phyloP scores from a whole-genome alignment of 257 asterid species.

The Scutellaria galericulata region DNA sequence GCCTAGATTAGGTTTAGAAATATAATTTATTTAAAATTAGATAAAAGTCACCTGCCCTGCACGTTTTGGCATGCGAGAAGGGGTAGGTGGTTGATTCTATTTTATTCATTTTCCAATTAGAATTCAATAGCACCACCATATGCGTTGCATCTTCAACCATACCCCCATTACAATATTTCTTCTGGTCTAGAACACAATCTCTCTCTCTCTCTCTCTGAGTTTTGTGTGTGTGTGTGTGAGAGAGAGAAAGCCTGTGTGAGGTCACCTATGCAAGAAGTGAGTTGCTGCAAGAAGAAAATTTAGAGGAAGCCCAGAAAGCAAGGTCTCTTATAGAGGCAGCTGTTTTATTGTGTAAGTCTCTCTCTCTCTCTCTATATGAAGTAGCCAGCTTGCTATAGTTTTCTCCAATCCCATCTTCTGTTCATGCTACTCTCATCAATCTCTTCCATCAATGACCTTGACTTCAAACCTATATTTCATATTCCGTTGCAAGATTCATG shows the following conservation, averaged over 20 bases:
- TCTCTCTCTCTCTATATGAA: background rate
- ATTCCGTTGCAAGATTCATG: background rate
- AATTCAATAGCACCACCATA: too few species aligned
- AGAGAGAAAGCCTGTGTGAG: background rate
- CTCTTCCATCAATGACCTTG: too few species aligned
- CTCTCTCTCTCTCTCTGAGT: background rate
- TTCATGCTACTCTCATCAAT: too few species aligned
- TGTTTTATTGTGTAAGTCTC: slow-evolving; percentile 28
- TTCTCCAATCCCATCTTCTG: background rate
- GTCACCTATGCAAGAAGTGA: background rate
- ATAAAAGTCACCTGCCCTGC: background rate
- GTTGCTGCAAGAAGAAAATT: background rate
- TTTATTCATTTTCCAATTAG: background rate
- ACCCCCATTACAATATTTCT: background rate
- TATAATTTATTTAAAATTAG: too few species aligned
- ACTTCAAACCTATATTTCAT: background rate
- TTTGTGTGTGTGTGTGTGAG: slow-evolving; percentile 2
- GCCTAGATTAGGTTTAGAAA: too few species aligned
- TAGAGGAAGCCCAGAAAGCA: slow-evolving; percentile 19
- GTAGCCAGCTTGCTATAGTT: background rate
- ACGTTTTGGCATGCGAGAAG: background rate
- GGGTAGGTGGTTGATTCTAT: background rate
- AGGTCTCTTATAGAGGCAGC: background rate
- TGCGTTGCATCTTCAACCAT: background rate
- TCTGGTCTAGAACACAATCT: background rate